These are phyloP conservation scores for Phycomyces nitens DNA, from an alignment of 192 early-diverging fungal species.

Conservation along the genomic window DNA sequence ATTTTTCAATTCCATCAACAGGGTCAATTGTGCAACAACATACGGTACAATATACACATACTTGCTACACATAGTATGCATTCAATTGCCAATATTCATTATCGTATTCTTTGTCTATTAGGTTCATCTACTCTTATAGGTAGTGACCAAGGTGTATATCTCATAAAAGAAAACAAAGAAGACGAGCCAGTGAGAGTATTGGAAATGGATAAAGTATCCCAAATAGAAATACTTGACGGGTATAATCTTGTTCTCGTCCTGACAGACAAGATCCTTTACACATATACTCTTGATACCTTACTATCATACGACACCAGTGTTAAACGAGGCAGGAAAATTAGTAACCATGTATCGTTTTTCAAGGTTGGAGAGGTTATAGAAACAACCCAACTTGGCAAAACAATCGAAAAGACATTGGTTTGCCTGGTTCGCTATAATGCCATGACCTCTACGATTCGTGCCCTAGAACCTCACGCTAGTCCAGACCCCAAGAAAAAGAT, in stretches of 20 bases:
- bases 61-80: neutral
- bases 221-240: conserved; percentile 83
- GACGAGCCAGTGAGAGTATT: conserved; percentile 52
- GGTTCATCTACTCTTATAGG: conserved; percentile 71
- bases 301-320: conserved; percentile 37
- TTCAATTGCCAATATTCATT: neutral
- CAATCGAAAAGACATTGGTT: conserved; percentile 40
- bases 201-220: conserved; percentile 72
- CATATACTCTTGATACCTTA: conserved; percentile 54
- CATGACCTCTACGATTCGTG: conserved; percentile 74
- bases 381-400: conserved; percentile 21
- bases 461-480: conserved; percentile 62
- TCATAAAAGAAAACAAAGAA: conserved; percentile 46
- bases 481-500: conserved; percentile 45
- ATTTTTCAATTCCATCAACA: conserved; percentile 49
- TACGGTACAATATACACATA: conserved; percentile 32
- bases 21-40: conserved; percentile 53
- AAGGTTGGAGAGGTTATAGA: conserved; percentile 62
- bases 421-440: conserved; percentile 72
- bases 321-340: conserved; percentile 53
- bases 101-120: neutral
- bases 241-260: conserved; percentile 76
- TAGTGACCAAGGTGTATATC: conserved; percentile 83
- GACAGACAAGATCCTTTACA: conserved; percentile 66
- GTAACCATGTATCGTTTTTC: conserved; percentile 67